phyloP scores from a whole-genome alignment of 1,284 basidiomycete species.

The Sanghuangporus weigelae region DNA sequence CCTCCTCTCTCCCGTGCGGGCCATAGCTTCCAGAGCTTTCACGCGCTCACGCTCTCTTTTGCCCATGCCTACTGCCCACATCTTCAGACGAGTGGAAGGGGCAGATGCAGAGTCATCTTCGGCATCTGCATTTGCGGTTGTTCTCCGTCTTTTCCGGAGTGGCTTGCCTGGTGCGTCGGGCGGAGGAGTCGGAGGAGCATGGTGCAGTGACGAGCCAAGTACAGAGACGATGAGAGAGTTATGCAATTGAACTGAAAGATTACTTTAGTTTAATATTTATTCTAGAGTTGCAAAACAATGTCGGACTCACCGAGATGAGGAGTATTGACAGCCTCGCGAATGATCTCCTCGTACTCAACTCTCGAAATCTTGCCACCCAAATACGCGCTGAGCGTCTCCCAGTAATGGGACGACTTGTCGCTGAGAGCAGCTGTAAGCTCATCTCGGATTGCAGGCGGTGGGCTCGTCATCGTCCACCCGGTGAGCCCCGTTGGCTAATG shows the following conservation, averaged over 20 bases:
- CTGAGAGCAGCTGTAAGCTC: constrained; percentile 58
- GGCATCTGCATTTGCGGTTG: constrained; percentile 55
- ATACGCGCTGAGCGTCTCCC: constrained; percentile 57
- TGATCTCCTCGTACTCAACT: constrained; percentile 66
- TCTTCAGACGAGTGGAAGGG: constrained; percentile 61
- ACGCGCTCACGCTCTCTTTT: constrained; percentile 69
- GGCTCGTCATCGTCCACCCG: constrained; percentile 45
- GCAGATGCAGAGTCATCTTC: constrained; percentile 48
- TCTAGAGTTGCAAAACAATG: background rate
- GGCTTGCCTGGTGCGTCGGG: constrained; percentile 50
- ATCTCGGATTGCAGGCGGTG: constrained; percentile 25
- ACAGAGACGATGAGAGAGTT: constrained; percentile 77
- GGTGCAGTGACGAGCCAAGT: constrained; percentile 70
- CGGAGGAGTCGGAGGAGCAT: constrained; percentile 57
- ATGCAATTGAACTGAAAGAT: constrained; percentile 60
- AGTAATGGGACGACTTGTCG: constrained; percentile 54
- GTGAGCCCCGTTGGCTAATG: background rate
- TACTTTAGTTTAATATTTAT: background rate
- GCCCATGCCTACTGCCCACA: constrained; percentile 68
- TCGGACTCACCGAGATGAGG: constrained; percentile 48
- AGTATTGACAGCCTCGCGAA: constrained; percentile 58
- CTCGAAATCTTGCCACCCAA: constrained; percentile 64
- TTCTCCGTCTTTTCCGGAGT: constrained; percentile 67
- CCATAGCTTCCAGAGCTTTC: constrained; percentile 39
- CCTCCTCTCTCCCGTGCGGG: constrained; percentile 32